phyloP scores from a whole-genome alignment of 2,329 filamentous ascomycete species.

The Neofusicoccum kwambonambiense region DNA sequence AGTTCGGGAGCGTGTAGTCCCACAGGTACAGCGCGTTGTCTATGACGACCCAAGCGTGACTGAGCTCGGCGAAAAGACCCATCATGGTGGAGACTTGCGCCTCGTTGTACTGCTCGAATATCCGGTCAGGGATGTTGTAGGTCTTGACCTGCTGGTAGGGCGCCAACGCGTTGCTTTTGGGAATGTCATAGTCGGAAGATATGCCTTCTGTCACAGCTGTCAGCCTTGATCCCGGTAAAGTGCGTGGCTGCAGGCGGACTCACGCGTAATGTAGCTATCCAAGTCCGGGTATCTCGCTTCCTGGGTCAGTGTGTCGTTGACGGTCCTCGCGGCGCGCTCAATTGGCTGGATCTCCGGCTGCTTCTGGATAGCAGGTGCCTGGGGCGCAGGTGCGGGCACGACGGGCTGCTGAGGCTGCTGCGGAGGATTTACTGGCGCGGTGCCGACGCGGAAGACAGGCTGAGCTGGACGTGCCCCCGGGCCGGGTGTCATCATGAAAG shows the following conservation, averaged over 20 bases:
- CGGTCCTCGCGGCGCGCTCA: conserved; percentile 75
- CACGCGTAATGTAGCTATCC: conserved; percentile 85
- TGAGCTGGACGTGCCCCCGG: conserved; percentile 8
- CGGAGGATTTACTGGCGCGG: conserved; percentile 15
- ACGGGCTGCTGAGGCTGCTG: conserved; percentile 13
- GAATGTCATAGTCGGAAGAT: conserved; percentile 87
- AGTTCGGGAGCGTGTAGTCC: conserved; percentile 94
- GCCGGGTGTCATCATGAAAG: conserved; percentile 71
- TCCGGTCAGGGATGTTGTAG: conserved; percentile 85
- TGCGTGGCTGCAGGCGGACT: conserved; percentile 37
- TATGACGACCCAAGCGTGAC: conserved; percentile 93
- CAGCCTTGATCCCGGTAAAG: neutral
- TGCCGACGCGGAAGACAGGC: conserved; percentile 14
- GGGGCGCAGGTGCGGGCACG: conserved; percentile 3
- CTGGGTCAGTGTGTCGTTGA: conserved; percentile 73
- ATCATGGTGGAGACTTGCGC: conserved; percentile 87
- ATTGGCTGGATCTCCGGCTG: conserved; percentile 56
- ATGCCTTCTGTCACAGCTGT: conserved; percentile 64
- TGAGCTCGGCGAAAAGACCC: conserved; percentile 91
- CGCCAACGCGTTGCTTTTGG: conserved; percentile 67
- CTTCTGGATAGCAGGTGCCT: conserved; percentile 1
- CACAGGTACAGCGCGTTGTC: conserved; percentile 96
- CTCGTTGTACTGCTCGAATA: conserved; percentile 89
- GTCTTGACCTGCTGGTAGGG: conserved; percentile 86
- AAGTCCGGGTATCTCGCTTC: conserved; percentile 85